Percentiles rank a stretch among this genome's conserved stretches.
Evolutionary conservation across 2,329 filamentous ascomycete genomes (phyloP).

Genomic region (Penicillium sp.): DNA sequence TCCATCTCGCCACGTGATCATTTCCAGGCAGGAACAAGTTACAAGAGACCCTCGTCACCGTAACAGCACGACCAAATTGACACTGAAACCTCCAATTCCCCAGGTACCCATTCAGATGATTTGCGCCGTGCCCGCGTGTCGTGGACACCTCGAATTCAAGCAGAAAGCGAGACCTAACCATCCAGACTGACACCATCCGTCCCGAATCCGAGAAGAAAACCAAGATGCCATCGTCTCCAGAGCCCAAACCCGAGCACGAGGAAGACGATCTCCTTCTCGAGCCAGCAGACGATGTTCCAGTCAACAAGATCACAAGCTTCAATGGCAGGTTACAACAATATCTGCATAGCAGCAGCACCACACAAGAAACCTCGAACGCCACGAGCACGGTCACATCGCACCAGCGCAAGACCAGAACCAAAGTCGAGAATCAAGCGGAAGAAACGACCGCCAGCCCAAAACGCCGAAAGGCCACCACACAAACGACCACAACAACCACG

Average conservation of each 20-base stretch:
- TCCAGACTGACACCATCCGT: conserved; percentile 1
- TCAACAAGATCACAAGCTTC: conserved; percentile 36
- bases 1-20: background rate
- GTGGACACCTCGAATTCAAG: background rate
- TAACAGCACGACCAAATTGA: background rate
- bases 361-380: background rate
- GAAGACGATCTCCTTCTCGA: conserved; percentile 8
- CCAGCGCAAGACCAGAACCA: background rate
- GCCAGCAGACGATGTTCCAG: conserved; percentile 26
- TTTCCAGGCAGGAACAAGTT: background rate
- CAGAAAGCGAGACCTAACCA: background rate
- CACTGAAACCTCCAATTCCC: background rate
- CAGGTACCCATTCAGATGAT: background rate
- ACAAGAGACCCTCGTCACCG: conserved; percentile 1
- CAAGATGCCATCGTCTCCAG: conserved; percentile 3
- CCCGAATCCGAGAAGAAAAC: background rate
- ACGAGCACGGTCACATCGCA: conserved; percentile 2
- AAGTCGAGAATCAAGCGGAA: background rate
- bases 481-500: conserved; percentile 5
- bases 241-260: conserved; percentile 1
- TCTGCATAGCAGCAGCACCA: conserved; percentile 20
- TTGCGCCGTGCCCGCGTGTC: background rate
- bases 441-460: conserved; percentile 11
- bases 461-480: conserved; percentile 11
- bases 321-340: conserved; percentile 37